phyloP scores from a whole-genome alignment of 148 eudicot genomes.

The Polygonum aviculare region DNA sequence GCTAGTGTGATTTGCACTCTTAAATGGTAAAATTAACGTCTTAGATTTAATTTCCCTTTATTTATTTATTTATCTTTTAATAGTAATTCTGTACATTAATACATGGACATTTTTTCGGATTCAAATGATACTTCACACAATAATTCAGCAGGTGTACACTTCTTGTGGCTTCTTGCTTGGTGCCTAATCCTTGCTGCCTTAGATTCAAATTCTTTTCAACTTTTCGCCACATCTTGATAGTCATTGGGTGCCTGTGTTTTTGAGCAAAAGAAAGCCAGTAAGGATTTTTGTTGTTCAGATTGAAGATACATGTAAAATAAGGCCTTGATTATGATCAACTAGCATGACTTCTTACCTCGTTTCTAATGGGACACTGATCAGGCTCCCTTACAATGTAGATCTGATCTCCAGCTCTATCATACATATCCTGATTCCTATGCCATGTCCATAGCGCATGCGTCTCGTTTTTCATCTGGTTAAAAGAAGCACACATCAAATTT shows the following conservation, averaged over 20 bases:
- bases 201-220: not conserved
- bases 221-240: not conserved
- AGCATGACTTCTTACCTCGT: not conserved
- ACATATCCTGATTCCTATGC: constrained; percentile 78
- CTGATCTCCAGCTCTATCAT: constrained; percentile 63
- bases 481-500: not conserved
- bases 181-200: not conserved
- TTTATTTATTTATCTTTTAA: no score
- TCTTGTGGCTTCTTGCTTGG: not conserved
- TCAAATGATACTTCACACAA: not conserved
- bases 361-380: constrained; percentile 27
- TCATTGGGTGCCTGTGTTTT: not conserved
- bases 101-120: no score
- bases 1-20: no score
- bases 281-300: not conserved
- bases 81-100: no score
- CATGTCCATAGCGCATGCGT: constrained; percentile 94
- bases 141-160: not conserved
- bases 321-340: not conserved
- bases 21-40: no score
- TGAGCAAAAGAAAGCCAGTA: not conserved
- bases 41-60: no score
- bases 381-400: constrained; percentile 90
- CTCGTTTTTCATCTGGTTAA: constrained; percentile 70
- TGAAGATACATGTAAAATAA: not conserved